phyloP scores from a whole-genome alignment of 805 yeast species.

The Metschnikowia lachancei region DNA sequence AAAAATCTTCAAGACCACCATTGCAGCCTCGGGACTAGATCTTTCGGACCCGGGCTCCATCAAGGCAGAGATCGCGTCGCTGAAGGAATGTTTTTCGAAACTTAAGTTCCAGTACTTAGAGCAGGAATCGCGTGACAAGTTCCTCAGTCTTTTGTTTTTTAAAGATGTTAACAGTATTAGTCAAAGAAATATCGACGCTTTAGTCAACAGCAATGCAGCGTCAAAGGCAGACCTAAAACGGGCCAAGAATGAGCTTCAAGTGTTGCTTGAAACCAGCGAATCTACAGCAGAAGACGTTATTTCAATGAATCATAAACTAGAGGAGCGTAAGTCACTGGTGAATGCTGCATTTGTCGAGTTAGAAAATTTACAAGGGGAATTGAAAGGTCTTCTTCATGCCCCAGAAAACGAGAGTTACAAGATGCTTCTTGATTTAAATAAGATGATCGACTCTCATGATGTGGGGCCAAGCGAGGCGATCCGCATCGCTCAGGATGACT shows the following conservation, averaged over 20 bases:
- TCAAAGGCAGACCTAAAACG: conserved; percentile 27
- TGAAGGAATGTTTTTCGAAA: conserved; percentile 47
- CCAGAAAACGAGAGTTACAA: conserved; percentile 18
- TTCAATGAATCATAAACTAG: conserved; percentile 25
- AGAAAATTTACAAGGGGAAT: conserved; percentile 18
- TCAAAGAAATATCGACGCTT: conserved; percentile 32
- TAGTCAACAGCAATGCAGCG: conserved; percentile 22
- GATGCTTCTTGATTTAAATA: conserved; percentile 15
- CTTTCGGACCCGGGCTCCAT: conserved; percentile 15
- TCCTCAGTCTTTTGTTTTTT: conserved; percentile 49
- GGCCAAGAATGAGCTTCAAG: conserved; percentile 27
- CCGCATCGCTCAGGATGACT: conserved; percentile 14
- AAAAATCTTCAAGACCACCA: conserved; percentile 8
- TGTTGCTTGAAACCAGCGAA: conserved; percentile 29
- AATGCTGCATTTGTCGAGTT: conserved; percentile 27
- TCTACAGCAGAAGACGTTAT: conserved; percentile 27
- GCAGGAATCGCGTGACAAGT: conserved; percentile 69
- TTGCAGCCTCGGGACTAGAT: conserved; percentile 8
- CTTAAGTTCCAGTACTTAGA: conserved; percentile 65
- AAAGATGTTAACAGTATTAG: conserved; percentile 30
- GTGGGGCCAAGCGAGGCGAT: conserved; percentile 18
- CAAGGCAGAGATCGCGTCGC: conserved; percentile 31
- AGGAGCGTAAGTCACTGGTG: conserved; percentile 26
- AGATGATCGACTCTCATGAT: conserved; percentile 16
- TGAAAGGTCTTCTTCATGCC: conserved; percentile 12